Percentiles rank a stretch among this genome's conserved stretches.
phyloP scores from a whole-genome alignment of 176 grass and related monocot species.

The Themeda triandra region DNA sequence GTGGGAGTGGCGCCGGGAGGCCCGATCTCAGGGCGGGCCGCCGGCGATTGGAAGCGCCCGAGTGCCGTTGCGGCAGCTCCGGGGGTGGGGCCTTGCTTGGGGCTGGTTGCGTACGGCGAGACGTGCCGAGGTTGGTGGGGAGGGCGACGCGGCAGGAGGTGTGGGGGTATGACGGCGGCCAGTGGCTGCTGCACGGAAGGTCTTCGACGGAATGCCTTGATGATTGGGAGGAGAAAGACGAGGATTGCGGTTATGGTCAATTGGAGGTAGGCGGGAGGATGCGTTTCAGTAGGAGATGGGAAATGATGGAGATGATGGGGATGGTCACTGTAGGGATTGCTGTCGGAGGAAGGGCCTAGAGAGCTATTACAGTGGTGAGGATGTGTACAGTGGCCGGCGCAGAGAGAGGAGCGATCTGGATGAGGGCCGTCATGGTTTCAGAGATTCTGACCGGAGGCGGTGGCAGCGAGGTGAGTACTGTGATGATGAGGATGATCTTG shows the following conservation, averaged over 20 bases:
- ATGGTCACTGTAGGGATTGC: slow-evolving; percentile 34
- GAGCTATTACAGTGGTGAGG: slow-evolving; percentile 29
- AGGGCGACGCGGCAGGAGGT: slow-evolving; percentile 38
- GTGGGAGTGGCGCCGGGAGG: slow-evolving; percentile 2
- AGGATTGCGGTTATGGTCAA: background rate
- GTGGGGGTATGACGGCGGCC: slow-evolving; percentile 40
- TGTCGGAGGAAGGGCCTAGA: slow-evolving; percentile 19
- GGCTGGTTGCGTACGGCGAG: background rate
- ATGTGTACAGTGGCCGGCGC: background rate
- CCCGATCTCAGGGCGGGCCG: slow-evolving; percentile 25
- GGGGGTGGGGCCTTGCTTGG: background rate
- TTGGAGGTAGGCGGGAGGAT: slow-evolving; percentile 3
- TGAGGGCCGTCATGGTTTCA: slow-evolving; percentile 9
- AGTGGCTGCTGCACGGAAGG: slow-evolving; percentile 34
- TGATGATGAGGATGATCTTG: slow-evolving; percentile 40
- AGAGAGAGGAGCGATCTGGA: slow-evolving; percentile 34
- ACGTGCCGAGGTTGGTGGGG: slow-evolving; percentile 26
- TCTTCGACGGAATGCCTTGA: slow-evolving; percentile 35
- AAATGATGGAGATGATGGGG: background rate
- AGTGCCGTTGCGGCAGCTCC: background rate
- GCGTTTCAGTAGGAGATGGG: slow-evolving; percentile 20
- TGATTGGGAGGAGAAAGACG: slow-evolving; percentile 27
- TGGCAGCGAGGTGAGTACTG: slow-evolving; percentile 32
- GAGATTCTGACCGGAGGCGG: slow-evolving; percentile 35
- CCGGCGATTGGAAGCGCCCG: slow-evolving; percentile 8